Percentiles rank a stretch among this genome's conserved stretches.
Evolutionary conservation across 2,329 filamentous ascomycete genomes (phyloP).

Genomic region (Hypomyces perniciosus): DNA sequence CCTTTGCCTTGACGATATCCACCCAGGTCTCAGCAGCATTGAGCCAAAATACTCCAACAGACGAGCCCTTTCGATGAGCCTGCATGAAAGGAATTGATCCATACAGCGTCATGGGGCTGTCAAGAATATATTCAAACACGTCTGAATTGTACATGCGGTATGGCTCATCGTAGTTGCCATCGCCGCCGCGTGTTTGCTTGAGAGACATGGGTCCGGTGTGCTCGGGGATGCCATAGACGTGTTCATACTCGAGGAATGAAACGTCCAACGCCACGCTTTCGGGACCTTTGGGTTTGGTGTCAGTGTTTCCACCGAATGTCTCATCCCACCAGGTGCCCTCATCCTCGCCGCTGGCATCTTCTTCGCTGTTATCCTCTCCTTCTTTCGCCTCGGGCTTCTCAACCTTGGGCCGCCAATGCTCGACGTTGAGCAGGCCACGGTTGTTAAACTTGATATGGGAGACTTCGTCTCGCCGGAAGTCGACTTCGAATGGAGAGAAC

Average conservation of each 20-base stretch:
- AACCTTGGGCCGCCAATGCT: conserved; percentile 89
- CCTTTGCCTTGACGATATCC: conserved; percentile 79
- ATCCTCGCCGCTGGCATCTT: conserved; percentile 52
- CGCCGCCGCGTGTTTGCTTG: conserved; percentile 82
- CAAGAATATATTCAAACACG: conserved; percentile 94
- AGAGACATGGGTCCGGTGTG: conserved; percentile 84
- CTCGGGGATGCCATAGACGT: conserved; percentile 92
- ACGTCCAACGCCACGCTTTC: conserved; percentile 91
- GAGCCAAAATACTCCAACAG: conserved; percentile 94
- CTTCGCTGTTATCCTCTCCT: conserved; percentile 39
- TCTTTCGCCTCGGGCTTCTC: conserved; percentile 57
- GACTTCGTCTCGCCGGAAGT: conserved; percentile 77
- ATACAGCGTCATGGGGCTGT: conserved; percentile 97
- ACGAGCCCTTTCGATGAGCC: conserved; percentile 87
- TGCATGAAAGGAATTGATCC: conserved; percentile 98
- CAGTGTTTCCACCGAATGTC: conserved; percentile 88
- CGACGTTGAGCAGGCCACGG: conserved; percentile 82
- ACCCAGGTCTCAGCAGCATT: conserved; percentile 98
- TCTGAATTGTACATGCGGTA: conserved; percentile 95
- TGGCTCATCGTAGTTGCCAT: conserved; percentile 78
- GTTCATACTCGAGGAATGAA: conserved; percentile 81
- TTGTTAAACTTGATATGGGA: conserved; percentile 86
- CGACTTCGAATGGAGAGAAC: conserved; percentile 75
- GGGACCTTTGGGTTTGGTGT: conserved; percentile 89
- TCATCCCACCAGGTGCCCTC: conserved; percentile 98